Base-by-base conservation (phyloP, 2,329 filamentous ascomycete species). In the Alternaria conjuncta region DNA sequence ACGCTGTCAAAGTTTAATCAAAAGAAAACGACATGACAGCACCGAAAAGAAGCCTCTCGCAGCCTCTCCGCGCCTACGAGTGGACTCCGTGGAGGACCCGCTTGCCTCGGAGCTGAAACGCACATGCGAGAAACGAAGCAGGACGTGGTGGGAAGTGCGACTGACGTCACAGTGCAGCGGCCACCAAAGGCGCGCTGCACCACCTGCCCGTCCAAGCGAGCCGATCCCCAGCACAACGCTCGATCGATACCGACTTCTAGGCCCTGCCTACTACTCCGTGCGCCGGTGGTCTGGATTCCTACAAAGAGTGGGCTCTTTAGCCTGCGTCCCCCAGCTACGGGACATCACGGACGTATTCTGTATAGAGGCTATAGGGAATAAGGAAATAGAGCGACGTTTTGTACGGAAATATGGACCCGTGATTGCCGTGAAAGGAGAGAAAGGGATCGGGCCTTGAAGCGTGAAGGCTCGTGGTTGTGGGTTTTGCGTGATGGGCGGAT, bases 111-210 rank as follows among this genome's bases (percentile, higher is more conserved):
- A 53, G 49, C 30, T 53, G 30, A 41, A 53, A 41, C 20, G 49
- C 49, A 41, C 49, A 53, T 13, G 20, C 12, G 32, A 26, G 51
- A 20, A 23, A 7, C 21, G 25, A 26, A 45, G 49, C 36, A 41
- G 49, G 49, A 13, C 30, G 36, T 53, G 28, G 36, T 50, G 28
- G 12, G 15, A 53, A 36, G 49, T 10, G 36, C 65, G 55, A 60
- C 59, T 44, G 53, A 65, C 67, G 67, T 67, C 67, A 69, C 47
- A 36, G 36, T 57, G 65, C 64, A 67, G 64, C 61, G 62, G 67
- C 15, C 47, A 55, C 62, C 54, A 61, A 62, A 55, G 59, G 59
- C 28, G 56, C 64, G 46, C 46, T 65, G 55, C 44, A 53, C 56
- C 46, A 30, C 8, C n/a, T 45, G 13, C 46, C 55, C 36, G 36